Conservation (phyloP, 768 basidiomycete species). For the Chalciporus sphaerocephalus region DNA sequence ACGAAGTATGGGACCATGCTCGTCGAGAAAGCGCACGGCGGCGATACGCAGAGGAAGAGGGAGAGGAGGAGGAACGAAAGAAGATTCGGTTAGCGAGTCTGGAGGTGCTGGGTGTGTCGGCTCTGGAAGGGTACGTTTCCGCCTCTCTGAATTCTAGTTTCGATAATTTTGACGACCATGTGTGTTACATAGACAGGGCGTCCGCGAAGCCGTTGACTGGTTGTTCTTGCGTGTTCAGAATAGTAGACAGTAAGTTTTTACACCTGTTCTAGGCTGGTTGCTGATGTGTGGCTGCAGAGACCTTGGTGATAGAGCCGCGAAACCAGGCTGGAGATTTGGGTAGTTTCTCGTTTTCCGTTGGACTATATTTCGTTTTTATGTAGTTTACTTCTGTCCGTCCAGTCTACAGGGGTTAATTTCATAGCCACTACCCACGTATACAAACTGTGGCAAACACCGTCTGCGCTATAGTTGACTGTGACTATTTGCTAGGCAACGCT, state of each 20-base stretch:
- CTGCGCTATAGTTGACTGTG: background rate
- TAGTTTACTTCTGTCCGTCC: too few species aligned
- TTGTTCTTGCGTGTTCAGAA: slow-evolving; percentile 91
- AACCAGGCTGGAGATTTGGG: slow-evolving; percentile 9
- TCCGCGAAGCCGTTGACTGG: slow-evolving; percentile 91
- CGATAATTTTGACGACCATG: too few species aligned
- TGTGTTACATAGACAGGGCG: slow-evolving; percentile 63
- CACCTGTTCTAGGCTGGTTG: accelerated
- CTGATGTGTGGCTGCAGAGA: slow-evolving; percentile 10
- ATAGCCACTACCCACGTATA: slow-evolving; percentile 11
- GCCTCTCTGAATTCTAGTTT: too few species aligned
- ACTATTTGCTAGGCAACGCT: background rate
- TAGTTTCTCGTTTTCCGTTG: too few species aligned
- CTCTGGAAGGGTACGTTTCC: too few species aligned
- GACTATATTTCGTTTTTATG: too few species aligned
- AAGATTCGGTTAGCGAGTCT: too few species aligned
- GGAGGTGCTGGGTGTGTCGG: too few species aligned
- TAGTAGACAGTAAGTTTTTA: slow-evolving; percentile 72
- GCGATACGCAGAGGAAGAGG: too few species aligned
- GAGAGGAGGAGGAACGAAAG: too few species aligned
- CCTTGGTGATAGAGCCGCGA: slow-evolving; percentile 10
- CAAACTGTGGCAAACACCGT: slow-evolving; percentile 8
- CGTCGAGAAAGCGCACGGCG: too few species aligned
- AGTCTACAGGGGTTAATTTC: slow-evolving; percentile 13
- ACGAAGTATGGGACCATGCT: too few species aligned